Evolutionary conservation across 2,329 filamentous ascomycete species (phyloP), one percentile per base, ranked within the genome.

Genomic region (Fusarium mangiferae): DNA sequence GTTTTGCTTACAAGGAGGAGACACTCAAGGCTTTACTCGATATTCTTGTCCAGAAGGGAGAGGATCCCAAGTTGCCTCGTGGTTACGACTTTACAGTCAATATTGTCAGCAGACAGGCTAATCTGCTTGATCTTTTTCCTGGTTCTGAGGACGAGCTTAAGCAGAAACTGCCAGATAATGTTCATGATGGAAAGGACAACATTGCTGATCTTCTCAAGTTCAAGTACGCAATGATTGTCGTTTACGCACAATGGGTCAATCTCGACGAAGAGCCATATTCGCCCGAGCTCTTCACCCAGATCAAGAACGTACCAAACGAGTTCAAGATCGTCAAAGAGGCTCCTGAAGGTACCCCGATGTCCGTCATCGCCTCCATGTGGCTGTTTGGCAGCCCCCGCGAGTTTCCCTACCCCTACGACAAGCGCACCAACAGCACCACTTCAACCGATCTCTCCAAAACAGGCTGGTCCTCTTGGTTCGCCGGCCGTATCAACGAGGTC

Each of bases 341-440:
- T 20, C 45, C 36, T 6, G 36, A 52, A 3, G 57, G n/a, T 0
- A 22, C 36, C 0, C 57, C 45, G 1, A 52, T 61, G 57, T 61
- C 57, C 0, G 15, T 20, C 1, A 54, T 61, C 8, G 58, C 46
- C 3, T 10, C 46, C 5, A 54, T 54, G 55, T 87, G 85, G 85
- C 80, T 87, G 60, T 87, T 87, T 76, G 79, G 75, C 5, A 83
- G 83, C 55, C 78, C 80, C 10, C 82, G 84, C 28, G 85, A 87
- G 74, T 87, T 86, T 66, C 81, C 85, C 45, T 81, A 83, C 38
- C 85, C 85, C 0, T 87, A 87, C 65, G 80, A 83, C 38, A 87
- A 87, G 79, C 82, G 84, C 38, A 85, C 84, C 6, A 85, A 85
- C 62, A 57, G 80, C 35, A 87, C 84, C 20, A 80, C 78, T 2